phyloP scores from a whole-genome alignment of 2,329 filamentous ascomycete species.

The Colletotrichum spaethianum region DNA sequence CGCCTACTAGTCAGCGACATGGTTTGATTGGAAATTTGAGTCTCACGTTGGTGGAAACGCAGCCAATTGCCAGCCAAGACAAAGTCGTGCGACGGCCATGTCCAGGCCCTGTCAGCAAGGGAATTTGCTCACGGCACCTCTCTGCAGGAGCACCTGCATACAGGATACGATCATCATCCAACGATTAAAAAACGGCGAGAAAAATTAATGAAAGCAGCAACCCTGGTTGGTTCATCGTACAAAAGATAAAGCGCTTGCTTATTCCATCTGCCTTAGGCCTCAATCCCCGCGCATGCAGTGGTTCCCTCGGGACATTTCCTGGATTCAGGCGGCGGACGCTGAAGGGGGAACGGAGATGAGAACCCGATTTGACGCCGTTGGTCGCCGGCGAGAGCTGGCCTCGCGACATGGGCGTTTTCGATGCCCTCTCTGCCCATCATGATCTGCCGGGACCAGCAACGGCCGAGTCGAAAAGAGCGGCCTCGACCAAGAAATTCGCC shows the following conservation, averaged over 20 bases:
- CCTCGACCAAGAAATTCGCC: conserved; percentile 3
- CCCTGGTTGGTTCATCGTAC: background rate
- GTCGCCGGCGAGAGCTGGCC: conserved; percentile 25
- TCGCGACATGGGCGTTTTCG: conserved; percentile 1
- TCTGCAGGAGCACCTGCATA: background rate
- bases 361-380: conserved; percentile 24
- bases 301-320: conserved; percentile 13
- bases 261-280: conserved; percentile 10
- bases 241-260: background rate
- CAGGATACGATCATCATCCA: too few species aligned
- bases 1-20: conserved; percentile 9
- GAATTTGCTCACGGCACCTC: background rate
- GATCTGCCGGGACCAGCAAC: conserved; percentile 11
- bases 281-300: background rate
- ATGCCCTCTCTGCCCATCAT: conserved; percentile 17
- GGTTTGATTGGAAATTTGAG: conserved; percentile 16
- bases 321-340: conserved; percentile 21
- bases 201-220: background rate
- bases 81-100: background rate
- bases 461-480: conserved; percentile 5
- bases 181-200: background rate
- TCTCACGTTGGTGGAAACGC: background rate
- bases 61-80: background rate
- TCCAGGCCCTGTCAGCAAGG: too few species aligned
- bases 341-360: conserved; percentile 33